These are phyloP conservation scores for Penicillium sp. DNA, from an alignment of 2,329 filamentous ascomycete genomes.

Conservation along the genomic window DNA sequence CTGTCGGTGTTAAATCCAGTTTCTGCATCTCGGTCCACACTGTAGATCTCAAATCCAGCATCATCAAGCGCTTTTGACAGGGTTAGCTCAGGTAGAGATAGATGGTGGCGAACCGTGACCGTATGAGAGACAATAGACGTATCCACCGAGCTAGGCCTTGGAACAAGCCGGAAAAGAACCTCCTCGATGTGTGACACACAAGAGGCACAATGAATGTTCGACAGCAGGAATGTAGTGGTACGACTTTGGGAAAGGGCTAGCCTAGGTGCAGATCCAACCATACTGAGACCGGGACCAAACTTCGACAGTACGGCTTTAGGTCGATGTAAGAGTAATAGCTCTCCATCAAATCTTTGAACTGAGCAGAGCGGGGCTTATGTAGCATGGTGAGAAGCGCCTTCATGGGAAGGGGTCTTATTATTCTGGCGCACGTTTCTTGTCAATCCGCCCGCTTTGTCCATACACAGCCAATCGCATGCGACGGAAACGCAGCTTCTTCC, in stretches of 20 bases:
- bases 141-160: conserved; percentile 1
- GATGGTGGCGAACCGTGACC: not conserved
- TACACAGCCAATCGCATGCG: too few species aligned
- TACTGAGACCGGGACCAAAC: not conserved
- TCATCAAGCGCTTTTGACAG: not conserved
- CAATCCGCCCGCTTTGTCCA: not conserved
- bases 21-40: not conserved
- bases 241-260: not conserved
- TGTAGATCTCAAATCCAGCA: not conserved
- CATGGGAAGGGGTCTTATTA: not conserved
- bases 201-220: conserved; percentile 7
- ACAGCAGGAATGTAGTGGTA: conserved; percentile 3
- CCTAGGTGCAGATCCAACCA: not conserved
- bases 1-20: not conserved
- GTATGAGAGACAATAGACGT: not conserved
- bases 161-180: conserved; percentile 3
- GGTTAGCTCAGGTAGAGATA: not conserved
- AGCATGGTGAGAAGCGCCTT: not conserved
- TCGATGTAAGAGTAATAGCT: not conserved
- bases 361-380: too few species aligned
- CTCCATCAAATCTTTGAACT: not conserved
- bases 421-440: not conserved
- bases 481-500: too few species aligned
- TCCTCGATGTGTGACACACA: conserved; percentile 5
- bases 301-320: not conserved